Base-by-base conservation (phyloP, 768 basidiomycete species). In the Podaxis sp. region DNA sequence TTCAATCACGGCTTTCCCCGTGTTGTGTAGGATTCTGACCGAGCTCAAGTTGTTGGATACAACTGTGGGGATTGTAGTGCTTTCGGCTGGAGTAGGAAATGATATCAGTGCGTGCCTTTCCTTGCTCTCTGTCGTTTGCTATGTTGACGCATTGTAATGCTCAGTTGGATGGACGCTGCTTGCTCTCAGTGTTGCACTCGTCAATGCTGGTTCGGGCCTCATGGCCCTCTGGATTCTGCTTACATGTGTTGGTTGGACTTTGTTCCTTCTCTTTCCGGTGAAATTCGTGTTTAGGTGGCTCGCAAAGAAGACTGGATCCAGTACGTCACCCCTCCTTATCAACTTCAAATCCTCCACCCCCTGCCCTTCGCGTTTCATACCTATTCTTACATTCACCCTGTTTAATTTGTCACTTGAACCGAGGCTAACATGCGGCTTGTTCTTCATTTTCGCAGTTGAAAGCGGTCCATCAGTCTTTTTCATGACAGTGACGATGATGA, bases 31-130 rank as follows among this genome's bases (percentile, higher is more conserved):
- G 63, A 90, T 97, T 73, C 77, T 98, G 48, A 90, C 90, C 1
- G 95, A 97, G 69, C 83, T 96, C 58, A 94, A 95, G 72, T 77
- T 99, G 1, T 80, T 98, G 62, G 90, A 95, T 62, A 97, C 93
- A 0, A 88, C 86, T 0, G 93, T 99, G 38, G 97, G 95, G 4
- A 88, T 97, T 61, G 87, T 97, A 25, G 95, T 95, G 1, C 82
- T 99, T 21, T 91, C 91, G 1, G 94, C 95, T 0, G 96, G 95
- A 9, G 92, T 98, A 2, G 93, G 88, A 5, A 90, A 91, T 68
- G 91, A 92, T 71, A 88, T 94, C 63, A 75, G 79, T 80, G 55
- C 42, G 74, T 72, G 7, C 4, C 7, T 18, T 11, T 42, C 52
- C 11, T 2, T 27, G 36, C n/a, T 37, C 46, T 72, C 38, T 25